phyloP scores from a whole-genome alignment of 179 eudicot genomes.

The Drosera spatulata region DNA sequence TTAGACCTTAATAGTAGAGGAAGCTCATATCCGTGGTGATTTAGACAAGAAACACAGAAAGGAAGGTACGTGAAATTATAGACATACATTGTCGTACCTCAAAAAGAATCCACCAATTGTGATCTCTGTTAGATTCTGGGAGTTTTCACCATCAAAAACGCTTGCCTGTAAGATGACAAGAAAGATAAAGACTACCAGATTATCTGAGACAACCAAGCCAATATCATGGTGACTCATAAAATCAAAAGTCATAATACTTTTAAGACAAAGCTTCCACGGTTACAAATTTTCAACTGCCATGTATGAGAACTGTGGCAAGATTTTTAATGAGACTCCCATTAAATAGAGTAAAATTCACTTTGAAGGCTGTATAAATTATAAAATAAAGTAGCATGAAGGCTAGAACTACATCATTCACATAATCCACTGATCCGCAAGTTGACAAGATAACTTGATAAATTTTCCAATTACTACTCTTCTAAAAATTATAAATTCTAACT shows the following conservation, averaged over 20 bases:
- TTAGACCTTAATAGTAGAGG: no score
- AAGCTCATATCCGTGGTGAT: neutral
- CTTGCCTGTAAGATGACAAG: constrained; percentile 48
- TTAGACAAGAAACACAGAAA: neutral
- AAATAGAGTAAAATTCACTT: no score
- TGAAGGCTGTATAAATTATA: no score
- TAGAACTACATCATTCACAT: no score
- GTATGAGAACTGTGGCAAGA: neutral
- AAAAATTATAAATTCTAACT: no score
- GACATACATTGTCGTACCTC: constrained; percentile 29
- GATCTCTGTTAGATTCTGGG: constrained; percentile 61
- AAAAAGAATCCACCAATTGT: constrained; percentile 74
- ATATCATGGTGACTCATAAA: constrained; percentile 3
- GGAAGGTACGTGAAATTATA: neutral
- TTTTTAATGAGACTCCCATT: neutral
- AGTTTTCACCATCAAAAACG: constrained; percentile 63
- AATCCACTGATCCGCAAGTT: no score
- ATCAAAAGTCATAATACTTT: no score
- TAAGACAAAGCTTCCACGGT: no score
- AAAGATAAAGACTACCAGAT: neutral
- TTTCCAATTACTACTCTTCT: no score
- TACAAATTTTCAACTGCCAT: no score
- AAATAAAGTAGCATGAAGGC: no score
- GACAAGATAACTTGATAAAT: no score
- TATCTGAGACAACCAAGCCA: constrained; percentile 1